Base-by-base conservation (phyloP, 345 rosid species). In the Eucalyptus regnans region DNA sequence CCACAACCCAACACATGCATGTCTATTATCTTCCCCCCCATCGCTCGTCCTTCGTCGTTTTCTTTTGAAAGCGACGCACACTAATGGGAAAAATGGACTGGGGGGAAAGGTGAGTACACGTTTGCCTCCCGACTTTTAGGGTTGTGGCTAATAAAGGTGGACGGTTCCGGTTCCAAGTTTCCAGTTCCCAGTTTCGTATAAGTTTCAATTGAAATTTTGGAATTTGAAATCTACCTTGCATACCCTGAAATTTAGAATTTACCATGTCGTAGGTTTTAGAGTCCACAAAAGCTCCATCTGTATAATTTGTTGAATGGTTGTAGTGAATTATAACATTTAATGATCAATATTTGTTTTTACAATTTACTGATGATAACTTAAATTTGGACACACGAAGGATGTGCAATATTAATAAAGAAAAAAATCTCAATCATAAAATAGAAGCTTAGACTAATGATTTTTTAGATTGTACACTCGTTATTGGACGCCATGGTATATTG, bases 331-430 rank as follows among this genome's bases (percentile, higher is more conserved):
- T 52, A 52, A 52, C 0, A 52, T 52, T 52, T 52, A 52, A 52
- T 20, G 0, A 20, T 52, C 1, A 52, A 20, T 10, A 52, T 2
- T 52, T 52, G 58, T 3, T 52, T 52, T 2, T 52, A 18, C 0
- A 18, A 18, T 52, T 52, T 0, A 52, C 0, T 3, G 2, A 52
- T 0, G 0, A 52, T 52, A 20, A 20, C 25, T 20, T 52, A 7
- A 20, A 52, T 52, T 52, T 52, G 18, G 25, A 52, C 0, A 52
- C 1, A 52, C 10, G 7, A 18, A 52, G 2, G 18, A 18, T 52
- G 25, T 52, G 58, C 58, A 52, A 52, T 52, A 52, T 52, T 52
- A 7, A 52, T 1, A 18, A 18, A 52, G 4, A 52, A 52, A 52
- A 52, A 52, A 18, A 20, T 1, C 0, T 52, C 0, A 20, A 7